phyloP scores from a whole-genome alignment of 106 monocot genomes.

The Platanthera guangdongensis region DNA sequence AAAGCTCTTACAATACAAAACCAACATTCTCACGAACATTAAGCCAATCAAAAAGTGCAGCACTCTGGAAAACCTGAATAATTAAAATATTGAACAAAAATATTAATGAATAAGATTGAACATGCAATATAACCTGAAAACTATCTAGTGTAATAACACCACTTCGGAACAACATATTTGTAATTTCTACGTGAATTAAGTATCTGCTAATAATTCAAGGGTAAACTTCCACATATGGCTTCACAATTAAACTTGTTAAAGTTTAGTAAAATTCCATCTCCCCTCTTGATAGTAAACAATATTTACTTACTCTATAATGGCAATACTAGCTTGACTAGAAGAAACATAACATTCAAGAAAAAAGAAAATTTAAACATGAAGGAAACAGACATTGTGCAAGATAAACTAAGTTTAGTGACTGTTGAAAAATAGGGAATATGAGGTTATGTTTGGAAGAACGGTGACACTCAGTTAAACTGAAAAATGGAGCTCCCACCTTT shows the following conservation, averaged over 20 bases:
- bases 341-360: neutral
- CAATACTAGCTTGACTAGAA: neutral
- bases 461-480: too few species aligned
- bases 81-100: constrained; percentile 3
- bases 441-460: too few species aligned
- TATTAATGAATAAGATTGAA: neutral
- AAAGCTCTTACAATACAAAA: constrained; percentile 76
- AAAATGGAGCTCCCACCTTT: too few species aligned
- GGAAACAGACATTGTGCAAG: neutral
- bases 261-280: neutral
- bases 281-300: neutral
- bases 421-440: too few species aligned
- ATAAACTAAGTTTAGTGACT: neutral
- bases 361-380: constrained; percentile 1
- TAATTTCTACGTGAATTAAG: neutral
- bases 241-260: neutral
- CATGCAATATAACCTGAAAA: neutral
- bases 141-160: neutral
- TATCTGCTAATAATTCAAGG: neutral
- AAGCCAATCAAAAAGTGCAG: constrained; percentile 96
- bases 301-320: neutral
- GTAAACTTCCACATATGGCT: neutral
- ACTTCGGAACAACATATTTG: neutral
- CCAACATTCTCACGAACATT: constrained; percentile 99
- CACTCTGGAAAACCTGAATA: constrained; percentile 93